A percentile compares a stretch with the other conserved stretches of the same genome.
Evolutionary conservation across 1,284 basidiomycete species (phyloP).

Genomic region (Ceratobasidium sp.): DNA sequence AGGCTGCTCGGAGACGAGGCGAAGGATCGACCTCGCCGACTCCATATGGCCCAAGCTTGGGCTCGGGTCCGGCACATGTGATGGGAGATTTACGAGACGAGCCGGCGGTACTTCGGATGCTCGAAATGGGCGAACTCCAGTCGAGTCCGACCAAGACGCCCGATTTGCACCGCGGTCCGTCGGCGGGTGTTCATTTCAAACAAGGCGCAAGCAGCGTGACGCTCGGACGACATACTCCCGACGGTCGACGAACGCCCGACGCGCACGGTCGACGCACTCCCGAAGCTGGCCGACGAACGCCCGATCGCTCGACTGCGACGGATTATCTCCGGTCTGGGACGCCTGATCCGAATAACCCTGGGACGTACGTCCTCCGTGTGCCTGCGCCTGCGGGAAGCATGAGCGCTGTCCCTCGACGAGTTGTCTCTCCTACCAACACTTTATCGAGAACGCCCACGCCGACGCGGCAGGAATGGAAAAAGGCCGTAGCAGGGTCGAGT

Average conservation of each 20-base stretch:
- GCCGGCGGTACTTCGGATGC: constrained; percentile 25
- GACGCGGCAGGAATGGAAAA: constrained; percentile 26
- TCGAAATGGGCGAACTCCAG: neutral
- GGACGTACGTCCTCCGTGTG: constrained; percentile 22
- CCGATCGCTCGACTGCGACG: neutral
- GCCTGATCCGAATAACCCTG: constrained; percentile 31
- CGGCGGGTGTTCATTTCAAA: constrained; percentile 11
- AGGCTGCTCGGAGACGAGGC: constrained; percentile 4
- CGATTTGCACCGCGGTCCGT: constrained; percentile 6
- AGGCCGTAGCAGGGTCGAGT: neutral
- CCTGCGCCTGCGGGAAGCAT: constrained; percentile 24
- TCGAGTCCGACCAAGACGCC: neutral
- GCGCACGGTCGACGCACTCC: neutral
- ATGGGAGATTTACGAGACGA: constrained; percentile 27
- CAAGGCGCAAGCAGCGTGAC: neutral
- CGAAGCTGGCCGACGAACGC: neutral
- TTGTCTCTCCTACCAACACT: constrained; percentile 1
- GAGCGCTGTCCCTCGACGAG: constrained; percentile 21
- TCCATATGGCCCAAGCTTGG: constrained; percentile 23
- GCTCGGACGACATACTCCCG: neutral
- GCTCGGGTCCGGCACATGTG: constrained; percentile 7
- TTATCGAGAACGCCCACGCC: constrained; percentile 11
- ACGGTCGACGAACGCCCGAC: neutral
- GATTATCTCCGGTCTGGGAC: constrained; percentile 24
- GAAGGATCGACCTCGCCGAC: neutral